A percentile compares a stretch with the other conserved stretches of the same genome.
phyloP scores from a whole-genome alignment of 2,329 filamentous ascomycete genomes.

The Alternaria sp. region DNA sequence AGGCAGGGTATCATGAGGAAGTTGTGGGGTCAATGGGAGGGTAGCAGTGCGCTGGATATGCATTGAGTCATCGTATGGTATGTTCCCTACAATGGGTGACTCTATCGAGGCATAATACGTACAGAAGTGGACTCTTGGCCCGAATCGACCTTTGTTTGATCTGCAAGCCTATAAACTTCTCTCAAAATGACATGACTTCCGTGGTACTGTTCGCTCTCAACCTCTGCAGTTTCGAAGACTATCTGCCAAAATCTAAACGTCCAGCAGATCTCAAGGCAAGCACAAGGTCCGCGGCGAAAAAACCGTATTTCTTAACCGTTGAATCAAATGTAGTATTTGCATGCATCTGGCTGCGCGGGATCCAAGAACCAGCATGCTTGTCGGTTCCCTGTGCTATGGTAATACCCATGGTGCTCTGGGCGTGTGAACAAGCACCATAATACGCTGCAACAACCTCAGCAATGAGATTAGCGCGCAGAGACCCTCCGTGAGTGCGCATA shows the following conservation, averaged over 20 bases:
- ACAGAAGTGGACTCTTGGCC: no score
- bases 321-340: no score
- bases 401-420: not conserved
- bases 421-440: not conserved
- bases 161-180: no score
- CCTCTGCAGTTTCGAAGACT: no score
- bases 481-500: not conserved
- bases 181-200: no score
- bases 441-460: not conserved
- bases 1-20: conserved; percentile 14
- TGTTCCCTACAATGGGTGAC: not conserved
- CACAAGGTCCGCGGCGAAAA: not conserved
- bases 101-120: not conserved
- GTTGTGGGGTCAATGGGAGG: conserved; percentile 18
- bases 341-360: no score
- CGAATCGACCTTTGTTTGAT: no score
- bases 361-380: no score
- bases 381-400: not conserved
- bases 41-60: not conserved
- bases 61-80: not conserved
- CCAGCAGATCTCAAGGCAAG: not conserved
- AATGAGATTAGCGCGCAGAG: not conserved
- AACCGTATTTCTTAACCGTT: no score
- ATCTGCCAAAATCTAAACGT: no score
- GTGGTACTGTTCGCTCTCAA: no score